A percentile compares a stretch with the other conserved stretches of the same genome.
These are phyloP conservation scores for Metschnikowia matae DNA, from an alignment of 805 yeast species.

Conservation along the genomic window DNA sequence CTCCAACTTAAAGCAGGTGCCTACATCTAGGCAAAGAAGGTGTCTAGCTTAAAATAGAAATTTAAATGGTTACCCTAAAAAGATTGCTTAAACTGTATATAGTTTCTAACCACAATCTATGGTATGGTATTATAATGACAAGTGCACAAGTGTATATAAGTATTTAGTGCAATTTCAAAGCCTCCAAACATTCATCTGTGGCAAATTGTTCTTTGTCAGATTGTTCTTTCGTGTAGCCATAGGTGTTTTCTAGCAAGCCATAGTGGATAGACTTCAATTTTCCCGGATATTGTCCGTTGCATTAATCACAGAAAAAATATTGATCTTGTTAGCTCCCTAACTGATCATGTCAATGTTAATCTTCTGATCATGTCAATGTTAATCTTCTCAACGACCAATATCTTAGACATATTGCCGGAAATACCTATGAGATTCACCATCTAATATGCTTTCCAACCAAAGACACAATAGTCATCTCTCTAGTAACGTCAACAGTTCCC, in stretches of 20 bases:
- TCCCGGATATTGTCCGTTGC: conserved; percentile 82
- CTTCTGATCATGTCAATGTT: no score
- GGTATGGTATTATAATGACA: background rate
- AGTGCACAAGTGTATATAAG: background rate
- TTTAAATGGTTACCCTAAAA: no score
- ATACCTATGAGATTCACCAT: conserved; percentile 96
- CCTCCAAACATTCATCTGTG: conserved; percentile 16
- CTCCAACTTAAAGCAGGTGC: no score
- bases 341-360: conserved; percentile 97
- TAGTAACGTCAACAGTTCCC: conserved; percentile 88
- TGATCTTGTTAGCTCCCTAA: conserved; percentile 98
- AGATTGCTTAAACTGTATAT: no score
- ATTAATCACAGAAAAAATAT: conserved; percentile 91
- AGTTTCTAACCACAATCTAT: no score
- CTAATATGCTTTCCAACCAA: conserved; percentile 93
- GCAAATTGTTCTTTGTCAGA: no score
- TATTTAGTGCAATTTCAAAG: conserved; percentile 12
- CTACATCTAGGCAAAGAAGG: no score
- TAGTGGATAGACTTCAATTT: conserved; percentile 79
- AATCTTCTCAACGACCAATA: conserved; percentile 84
- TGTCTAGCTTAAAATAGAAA: no score
- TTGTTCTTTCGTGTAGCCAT: conserved; percentile 18
- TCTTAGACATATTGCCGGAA: conserved; percentile 95
- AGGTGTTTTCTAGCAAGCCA: conserved; percentile 52
- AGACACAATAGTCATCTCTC: conserved; percentile 86